phyloP scores from a whole-genome alignment of 352 stramenopile species.

The Globisporangium irregulare region DNA sequence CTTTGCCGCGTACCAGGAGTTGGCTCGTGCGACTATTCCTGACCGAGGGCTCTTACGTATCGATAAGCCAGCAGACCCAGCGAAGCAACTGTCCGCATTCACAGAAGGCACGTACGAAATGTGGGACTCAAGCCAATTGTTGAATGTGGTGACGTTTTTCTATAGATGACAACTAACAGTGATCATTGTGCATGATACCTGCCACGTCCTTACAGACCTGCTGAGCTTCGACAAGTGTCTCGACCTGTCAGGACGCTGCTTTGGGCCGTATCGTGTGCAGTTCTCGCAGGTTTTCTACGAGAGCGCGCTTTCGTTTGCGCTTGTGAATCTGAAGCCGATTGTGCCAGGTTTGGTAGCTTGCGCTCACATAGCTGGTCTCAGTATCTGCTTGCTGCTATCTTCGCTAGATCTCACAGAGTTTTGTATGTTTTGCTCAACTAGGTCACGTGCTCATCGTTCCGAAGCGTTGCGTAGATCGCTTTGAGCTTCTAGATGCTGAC shows the following conservation, averaged over 20 bases:
- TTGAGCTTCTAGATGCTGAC: constrained; percentile 75
- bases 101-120: background rate
- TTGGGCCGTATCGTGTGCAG: constrained; percentile 44
- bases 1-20: background rate
- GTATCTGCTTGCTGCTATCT: background rate
- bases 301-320: constrained; percentile 52
- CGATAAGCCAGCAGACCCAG: background rate
- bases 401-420: background rate
- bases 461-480: constrained; percentile 64
- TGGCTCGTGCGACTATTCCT: background rate
- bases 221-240: constrained; percentile 38
- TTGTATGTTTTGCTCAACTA: constrained; percentile 14
- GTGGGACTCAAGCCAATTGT: background rate
- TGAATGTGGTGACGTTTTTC: background rate
- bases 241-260: constrained; percentile 31
- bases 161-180: background rate
- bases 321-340: constrained; percentile 95
- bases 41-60: background rate
- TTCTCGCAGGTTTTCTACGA: constrained; percentile 61
- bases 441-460: constrained; percentile 91
- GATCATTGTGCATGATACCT: background rate
- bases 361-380: background rate
- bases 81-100: background rate
- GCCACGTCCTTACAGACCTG: constrained; percentile 21
- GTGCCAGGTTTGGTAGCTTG: constrained; percentile 53